Conservation (phyloP, 352 stramenopile species). For the Phytophthora citricola region DNA sequence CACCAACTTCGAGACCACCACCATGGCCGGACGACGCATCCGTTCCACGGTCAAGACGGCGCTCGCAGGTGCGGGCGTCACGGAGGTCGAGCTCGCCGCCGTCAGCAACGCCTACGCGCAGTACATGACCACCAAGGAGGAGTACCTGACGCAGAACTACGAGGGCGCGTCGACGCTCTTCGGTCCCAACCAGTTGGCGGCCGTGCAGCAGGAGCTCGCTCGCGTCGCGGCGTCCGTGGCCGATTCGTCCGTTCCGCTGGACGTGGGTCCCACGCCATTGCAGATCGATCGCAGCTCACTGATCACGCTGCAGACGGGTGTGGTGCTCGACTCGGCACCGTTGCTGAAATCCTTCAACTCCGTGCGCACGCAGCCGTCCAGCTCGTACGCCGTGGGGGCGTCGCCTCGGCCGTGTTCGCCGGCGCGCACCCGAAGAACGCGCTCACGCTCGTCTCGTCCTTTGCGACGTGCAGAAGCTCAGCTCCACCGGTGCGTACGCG, state of each 20-base stretch:
- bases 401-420: slow-evolving; percentile 33
- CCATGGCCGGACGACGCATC: slow-evolving; percentile 63
- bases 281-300: slow-evolving; percentile 46
- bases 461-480: too few relatives aligned
- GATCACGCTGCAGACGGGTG: slow-evolving; percentile 44
- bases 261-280: slow-evolving; percentile 39
- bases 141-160: slow-evolving; percentile 69
- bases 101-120: not conserved
- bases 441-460: slow-evolving; percentile 12
- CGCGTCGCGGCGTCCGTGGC: slow-evolving; percentile 27
- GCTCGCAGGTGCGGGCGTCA: not conserved
- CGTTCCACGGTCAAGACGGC: slow-evolving; percentile 29
- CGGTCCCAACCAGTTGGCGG: slow-evolving; percentile 64
- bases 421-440: slow-evolving; percentile 51
- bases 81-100: not conserved
- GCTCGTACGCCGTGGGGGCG: slow-evolving; percentile 40
- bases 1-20: slow-evolving; percentile 68
- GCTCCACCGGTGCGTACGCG: too few relatives aligned
- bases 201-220: slow-evolving; percentile 50
- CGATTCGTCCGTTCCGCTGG: slow-evolving; percentile 28
- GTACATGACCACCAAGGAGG: slow-evolving; percentile 36
- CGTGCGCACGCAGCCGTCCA: slow-evolving; percentile 31
- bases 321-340: slow-evolving; percentile 38
- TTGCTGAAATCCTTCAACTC: slow-evolving; percentile 36
- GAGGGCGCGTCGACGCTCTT: slow-evolving; percentile 77